phyloP scores from a whole-genome alignment of 768 basidiomycete genomes.

The Russula abietina region DNA sequence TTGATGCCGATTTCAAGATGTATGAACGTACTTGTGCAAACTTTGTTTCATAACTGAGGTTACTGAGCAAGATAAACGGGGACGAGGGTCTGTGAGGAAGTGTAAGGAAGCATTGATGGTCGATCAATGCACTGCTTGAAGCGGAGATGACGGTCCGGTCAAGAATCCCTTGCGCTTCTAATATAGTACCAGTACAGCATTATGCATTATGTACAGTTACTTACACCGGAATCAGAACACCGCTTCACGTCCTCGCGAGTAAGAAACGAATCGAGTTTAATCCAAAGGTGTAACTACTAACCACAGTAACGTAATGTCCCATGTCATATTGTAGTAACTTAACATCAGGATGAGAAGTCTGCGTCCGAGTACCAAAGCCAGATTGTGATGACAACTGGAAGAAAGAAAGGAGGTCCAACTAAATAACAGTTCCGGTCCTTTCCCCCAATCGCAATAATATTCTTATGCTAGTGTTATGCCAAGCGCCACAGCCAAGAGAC shows the following conservation, averaged over 20 bases:
- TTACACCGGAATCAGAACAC: background rate
- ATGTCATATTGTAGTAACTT: background rate
- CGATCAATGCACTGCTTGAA: too few relatives aligned
- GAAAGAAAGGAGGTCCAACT: background rate
- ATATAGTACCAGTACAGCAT: too few relatives aligned
- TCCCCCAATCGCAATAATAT: background rate
- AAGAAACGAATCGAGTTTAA: background rate
- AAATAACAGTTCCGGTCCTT: background rate
- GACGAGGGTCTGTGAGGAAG: slow-evolving; percentile 67
- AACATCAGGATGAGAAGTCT: background rate
- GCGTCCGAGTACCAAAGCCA: background rate
- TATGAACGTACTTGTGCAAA: too few relatives aligned
- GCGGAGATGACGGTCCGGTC: background rate
- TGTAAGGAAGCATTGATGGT: too few relatives aligned
- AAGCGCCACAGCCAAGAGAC: slow-evolving; percentile 1
- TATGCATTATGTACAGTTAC: too few relatives aligned
- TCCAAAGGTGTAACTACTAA: background rate
- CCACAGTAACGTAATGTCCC: background rate
- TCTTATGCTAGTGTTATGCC: slow-evolving; percentile 7
- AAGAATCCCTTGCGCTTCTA: too few relatives aligned
- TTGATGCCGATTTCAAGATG: slow-evolving; percentile 59
- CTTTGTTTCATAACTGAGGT: slow-evolving; percentile 83
- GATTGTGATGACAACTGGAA: background rate
- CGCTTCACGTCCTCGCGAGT: too few relatives aligned
- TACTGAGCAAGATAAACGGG: slow-evolving; percentile 71